Percentiles rank a stretch among this genome's conserved stretches.
Conservation (phyloP, 2,329 filamentous ascomycete species). For the Bipolaris victoriae region DNA sequence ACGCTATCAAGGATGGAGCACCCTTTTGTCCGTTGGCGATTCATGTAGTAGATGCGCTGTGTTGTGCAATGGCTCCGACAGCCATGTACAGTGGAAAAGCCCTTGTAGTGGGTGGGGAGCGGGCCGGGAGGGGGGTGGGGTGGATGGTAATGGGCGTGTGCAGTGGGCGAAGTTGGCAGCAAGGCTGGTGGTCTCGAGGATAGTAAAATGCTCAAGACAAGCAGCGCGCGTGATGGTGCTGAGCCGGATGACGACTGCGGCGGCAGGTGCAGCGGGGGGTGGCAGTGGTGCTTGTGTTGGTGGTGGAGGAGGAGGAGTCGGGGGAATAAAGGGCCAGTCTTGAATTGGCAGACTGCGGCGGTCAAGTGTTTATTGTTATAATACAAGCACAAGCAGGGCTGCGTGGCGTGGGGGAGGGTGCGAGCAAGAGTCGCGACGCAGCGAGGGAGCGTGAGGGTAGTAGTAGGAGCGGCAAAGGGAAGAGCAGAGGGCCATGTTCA, state of each 20-base stretch:
- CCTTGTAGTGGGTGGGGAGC: slow-evolving; percentile 1
- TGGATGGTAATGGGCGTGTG: slow-evolving; percentile 1
- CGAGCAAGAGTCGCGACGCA: background rate
- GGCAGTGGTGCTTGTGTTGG: background rate
- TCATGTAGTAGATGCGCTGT: slow-evolving; percentile 45
- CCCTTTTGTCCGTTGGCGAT: slow-evolving; percentile 42
- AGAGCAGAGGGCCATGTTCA: slow-evolving; percentile 14
- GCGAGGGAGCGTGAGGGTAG: background rate
- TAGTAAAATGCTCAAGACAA: slow-evolving; percentile 2
- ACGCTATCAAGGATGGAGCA: slow-evolving; percentile 42
- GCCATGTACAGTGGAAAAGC: slow-evolving; percentile 29
- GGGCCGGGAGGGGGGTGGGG: slow-evolving; percentile 10
- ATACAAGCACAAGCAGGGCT: background rate
- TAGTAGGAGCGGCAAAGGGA: background rate
- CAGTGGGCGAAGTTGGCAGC: background rate
- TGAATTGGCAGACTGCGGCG: background rate
- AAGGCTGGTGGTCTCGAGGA: slow-evolving; percentile 2
- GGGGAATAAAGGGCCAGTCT: background rate
- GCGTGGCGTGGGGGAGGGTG: slow-evolving; percentile 7
- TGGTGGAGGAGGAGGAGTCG: background rate
- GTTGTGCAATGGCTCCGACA: slow-evolving; percentile 20
- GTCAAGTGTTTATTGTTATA: slow-evolving; percentile 7
- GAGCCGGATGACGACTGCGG: slow-evolving; percentile 17
- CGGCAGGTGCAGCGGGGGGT: background rate
- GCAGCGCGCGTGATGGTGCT: slow-evolving; percentile 27